Conservation (phyloP, 352 stramenopile genomes). For the Globisporangium sylvaticum region DNA sequence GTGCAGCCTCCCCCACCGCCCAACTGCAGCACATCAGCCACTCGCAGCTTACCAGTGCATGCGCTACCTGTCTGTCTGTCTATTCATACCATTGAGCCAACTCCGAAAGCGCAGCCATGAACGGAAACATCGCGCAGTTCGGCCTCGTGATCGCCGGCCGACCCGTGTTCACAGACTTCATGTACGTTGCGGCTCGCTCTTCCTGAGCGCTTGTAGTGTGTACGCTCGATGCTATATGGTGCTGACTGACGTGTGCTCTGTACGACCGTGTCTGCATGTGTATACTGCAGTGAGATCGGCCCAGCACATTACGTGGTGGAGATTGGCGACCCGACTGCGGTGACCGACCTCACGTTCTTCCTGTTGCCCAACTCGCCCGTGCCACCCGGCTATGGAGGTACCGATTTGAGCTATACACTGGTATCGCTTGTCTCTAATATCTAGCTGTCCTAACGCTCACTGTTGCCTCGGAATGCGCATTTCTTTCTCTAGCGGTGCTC, state of each 20-base stretch:
- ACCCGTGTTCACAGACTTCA: background rate
- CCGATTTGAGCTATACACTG: background rate
- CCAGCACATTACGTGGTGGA: slow-evolving; percentile 61
- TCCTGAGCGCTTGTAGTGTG: background rate
- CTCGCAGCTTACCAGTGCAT: background rate
- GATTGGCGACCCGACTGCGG: slow-evolving; percentile 47
- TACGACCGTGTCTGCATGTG: background rate
- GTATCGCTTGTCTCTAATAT: background rate
- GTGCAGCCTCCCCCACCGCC: too few relatives aligned
- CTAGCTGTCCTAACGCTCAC: background rate
- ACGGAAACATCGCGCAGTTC: background rate
- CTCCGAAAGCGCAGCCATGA: background rate
- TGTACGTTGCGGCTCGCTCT: background rate
- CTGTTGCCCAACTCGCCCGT: slow-evolving; percentile 58
- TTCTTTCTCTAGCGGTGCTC: slow-evolving; percentile 35
- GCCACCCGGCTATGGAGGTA: background rate
- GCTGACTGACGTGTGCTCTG: background rate
- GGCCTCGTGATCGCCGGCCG: background rate
- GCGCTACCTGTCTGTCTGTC: background rate
- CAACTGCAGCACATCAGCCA: background rate
- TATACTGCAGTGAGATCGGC: slow-evolving; percentile 39
- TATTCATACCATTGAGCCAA: background rate
- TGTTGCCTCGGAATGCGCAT: background rate
- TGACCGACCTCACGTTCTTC: slow-evolving; percentile 78
- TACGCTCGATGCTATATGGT: background rate